A percentile compares a stretch with the other conserved stretches of the same genome.
These are phyloP conservation scores for Apiotrichum porosum DNA, from an alignment of 1,284 basidiomycete genomes.

Conservation along the genomic window DNA sequence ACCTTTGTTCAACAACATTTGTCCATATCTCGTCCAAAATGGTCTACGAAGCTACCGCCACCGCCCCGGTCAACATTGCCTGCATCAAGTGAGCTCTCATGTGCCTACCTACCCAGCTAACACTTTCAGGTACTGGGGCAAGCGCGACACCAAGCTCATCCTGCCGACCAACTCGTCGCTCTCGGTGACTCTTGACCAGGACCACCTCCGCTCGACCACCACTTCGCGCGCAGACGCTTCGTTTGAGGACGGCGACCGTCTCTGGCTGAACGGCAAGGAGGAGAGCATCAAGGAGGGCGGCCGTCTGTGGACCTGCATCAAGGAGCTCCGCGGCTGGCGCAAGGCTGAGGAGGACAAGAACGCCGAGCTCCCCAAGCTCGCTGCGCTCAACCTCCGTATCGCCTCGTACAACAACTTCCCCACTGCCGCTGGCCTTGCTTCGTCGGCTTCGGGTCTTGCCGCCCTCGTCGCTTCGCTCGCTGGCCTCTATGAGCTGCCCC, in stretches of 20 bases:
- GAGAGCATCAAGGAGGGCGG: conserved; percentile 80
- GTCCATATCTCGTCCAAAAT: no score
- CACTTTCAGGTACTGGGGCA: conserved; percentile 87
- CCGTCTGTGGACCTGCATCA: conserved; percentile 77
- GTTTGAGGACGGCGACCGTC: conserved; percentile 64
- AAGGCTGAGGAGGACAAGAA: conserved; percentile 67
- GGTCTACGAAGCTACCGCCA: conserved; percentile 77
- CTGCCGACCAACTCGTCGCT: conserved; percentile 97
- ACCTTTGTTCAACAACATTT: no score
- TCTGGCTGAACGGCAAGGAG: conserved; percentile 93
- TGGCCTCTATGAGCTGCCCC: conserved; percentile 74
- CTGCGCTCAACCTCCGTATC: conserved; percentile 72
- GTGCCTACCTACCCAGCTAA: conserved; percentile 6
- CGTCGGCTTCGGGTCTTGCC: conserved; percentile 94
- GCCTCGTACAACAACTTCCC: conserved; percentile 98
- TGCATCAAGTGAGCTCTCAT: conserved; percentile 73
- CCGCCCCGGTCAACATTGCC: conserved; percentile 93
- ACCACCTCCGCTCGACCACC: conserved; percentile 90
- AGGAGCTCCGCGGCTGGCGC: conserved; percentile 77
- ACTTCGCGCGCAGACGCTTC: conserved; percentile 78
- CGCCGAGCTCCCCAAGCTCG: conserved; percentile 59
- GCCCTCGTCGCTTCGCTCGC: conserved; percentile 88
- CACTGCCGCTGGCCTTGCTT: conserved; percentile 94
- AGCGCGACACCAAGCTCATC: conserved; percentile 90
- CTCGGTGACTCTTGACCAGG: conserved; percentile 93